Percentiles rank a stretch among this genome's conserved stretches.
Conservation (phyloP, 345 rosid genomes). For the Lepidium sativum region DNA sequence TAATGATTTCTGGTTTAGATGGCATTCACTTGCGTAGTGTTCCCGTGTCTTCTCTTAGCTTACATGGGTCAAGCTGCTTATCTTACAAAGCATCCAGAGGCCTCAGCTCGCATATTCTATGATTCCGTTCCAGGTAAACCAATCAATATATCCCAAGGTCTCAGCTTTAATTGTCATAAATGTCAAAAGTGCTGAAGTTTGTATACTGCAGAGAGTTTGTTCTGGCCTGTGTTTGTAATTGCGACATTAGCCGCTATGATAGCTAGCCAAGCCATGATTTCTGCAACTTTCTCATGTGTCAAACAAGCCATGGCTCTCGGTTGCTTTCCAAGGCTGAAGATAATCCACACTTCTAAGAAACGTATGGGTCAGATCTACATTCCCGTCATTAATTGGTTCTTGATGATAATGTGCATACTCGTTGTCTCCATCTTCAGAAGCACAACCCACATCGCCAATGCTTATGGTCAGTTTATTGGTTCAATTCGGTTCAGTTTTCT, state of each 20-base stretch:
- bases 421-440: slow-evolving; percentile 80
- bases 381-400: slow-evolving; percentile 83
- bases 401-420: slow-evolving; percentile 83
- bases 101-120: slow-evolving; percentile 65
- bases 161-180: neutral
- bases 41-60: slow-evolving; percentile 91
- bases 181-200: neutral
- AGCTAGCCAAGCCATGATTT: slow-evolving; percentile 99
- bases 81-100: slow-evolving; percentile 55
- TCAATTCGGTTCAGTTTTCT: neutral
- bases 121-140: slow-evolving; percentile 77
- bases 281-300: slow-evolving; percentile 93
- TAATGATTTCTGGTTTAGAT: slow-evolving; percentile 32
- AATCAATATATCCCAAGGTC: neutral
- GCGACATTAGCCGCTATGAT: slow-evolving; percentile 92
- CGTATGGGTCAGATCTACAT: slow-evolving; percentile 90
- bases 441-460: slow-evolving; percentile 95
- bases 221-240: slow-evolving; percentile 84
- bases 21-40: slow-evolving; percentile 78
- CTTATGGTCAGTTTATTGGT: slow-evolving; percentile 54
- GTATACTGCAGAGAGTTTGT: slow-evolving; percentile 41
- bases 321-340: slow-evolving; percentile 93
- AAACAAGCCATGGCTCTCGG: slow-evolving; percentile 98
- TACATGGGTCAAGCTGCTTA: slow-evolving; percentile 96
- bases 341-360: slow-evolving; percentile 82